Evolutionary conservation across 2,329 filamentous ascomycete genomes (phyloP), one percentile per base, ranked within the genome.

Genomic region (Fusarium sp.): DNA sequence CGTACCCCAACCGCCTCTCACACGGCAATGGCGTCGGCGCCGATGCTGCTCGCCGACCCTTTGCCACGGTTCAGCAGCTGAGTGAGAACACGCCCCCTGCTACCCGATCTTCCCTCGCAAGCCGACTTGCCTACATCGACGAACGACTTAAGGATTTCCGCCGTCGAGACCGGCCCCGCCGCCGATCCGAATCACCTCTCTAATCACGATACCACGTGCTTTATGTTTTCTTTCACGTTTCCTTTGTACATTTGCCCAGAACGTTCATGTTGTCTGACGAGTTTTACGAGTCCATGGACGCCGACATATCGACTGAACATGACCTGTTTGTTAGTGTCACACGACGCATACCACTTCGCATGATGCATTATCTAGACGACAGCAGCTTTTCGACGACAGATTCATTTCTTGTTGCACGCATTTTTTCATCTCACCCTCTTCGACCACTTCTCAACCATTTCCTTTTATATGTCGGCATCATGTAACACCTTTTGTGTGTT

Each of bases 1-100:
- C 90, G 53, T 90, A 91, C 70, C 90, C 90, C n/a, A 89, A 88
- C 66, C 86, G 90, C 44, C 79, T 87, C 33, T 86, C 85, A 35
- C 85, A 87, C 72, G 83, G 85, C 3, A 80, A 82, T 14, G 83
- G 82, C 44, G 81, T 89, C 36, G 85, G 87, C 56, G 74, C 85
- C 58, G 82, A 83, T 22, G 79, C 84, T 61, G 80, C 86, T 65
- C 84, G 85, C 6, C 84, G 86, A 31, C 88, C 88, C 2, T 91
- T 89, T 78, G 87, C 89, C 12, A 92, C 89, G 0, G 83, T 90
- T 38, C 88, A 90, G 72, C 86, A 88, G 72, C 79, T 83, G 22
- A 70, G 77, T 5, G 83, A 84, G 44, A 77, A 81, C 22, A 80
- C 76, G 42, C 64, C 80, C 6, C 75, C 81, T n/a, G 76, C 81